phyloP scores from a whole-genome alignment of 2,329 filamentous ascomycete genomes.

The Botrytis aclada region DNA sequence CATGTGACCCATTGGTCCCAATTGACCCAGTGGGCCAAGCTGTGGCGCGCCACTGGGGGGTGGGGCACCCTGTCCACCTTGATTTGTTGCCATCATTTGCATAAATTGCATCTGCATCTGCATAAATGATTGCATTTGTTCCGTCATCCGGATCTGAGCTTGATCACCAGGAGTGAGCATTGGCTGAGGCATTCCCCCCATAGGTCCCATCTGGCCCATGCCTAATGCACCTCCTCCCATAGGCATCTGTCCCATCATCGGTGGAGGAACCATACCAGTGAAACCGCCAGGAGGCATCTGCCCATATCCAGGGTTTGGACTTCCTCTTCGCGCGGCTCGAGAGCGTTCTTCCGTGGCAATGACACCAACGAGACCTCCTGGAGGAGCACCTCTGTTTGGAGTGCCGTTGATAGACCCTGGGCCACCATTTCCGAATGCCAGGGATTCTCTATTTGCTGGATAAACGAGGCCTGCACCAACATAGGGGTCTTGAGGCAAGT shows the following conservation, averaged over 20 bases:
- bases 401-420: conserved; percentile 43
- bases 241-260: conserved; percentile 22
- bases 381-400: conserved; percentile 46
- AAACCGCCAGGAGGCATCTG: conserved; percentile 36
- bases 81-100: conserved; percentile 65
- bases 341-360: conserved; percentile 83
- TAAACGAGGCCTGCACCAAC: conserved; percentile 74
- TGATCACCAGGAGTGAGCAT: conserved; percentile 59
- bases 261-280: conserved; percentile 33
- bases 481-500: conserved; percentile 82
- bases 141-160: conserved; percentile 74
- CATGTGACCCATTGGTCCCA: conserved; percentile 26
- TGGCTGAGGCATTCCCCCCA: conserved; percentile 32
- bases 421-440: conserved; percentile 62
- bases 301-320: conserved; percentile 58
- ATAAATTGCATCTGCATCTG: conserved; percentile 95
- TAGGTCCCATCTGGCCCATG: conserved; percentile 36
- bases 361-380: conserved; percentile 80
- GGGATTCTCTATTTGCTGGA: conserved; percentile 67
- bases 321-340: conserved; percentile 73
- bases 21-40: conserved; percentile 16
- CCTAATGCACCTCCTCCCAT: conserved; percentile 29
- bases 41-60: conserved; percentile 23
- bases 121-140: conserved; percentile 85
- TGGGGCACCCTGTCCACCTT: conserved; percentile 16